These are phyloP conservation scores for Mycena leptocephala DNA, from an alignment of 768 basidiomycete species.

Conservation along the genomic window DNA sequence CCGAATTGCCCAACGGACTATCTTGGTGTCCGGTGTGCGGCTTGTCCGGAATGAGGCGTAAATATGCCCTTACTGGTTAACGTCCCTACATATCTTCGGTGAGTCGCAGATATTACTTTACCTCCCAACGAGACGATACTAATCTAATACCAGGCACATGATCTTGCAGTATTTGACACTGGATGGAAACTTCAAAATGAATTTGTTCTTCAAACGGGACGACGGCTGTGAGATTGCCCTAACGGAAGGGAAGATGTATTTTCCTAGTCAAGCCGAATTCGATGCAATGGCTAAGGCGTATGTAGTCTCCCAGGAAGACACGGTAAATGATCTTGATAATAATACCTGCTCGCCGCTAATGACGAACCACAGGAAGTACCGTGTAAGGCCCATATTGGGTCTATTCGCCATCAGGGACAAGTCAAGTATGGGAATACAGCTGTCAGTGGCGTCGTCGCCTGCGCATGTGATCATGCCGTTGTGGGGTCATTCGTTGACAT, in stretches of 20 bases:
- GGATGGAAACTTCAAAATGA: slow-evolving; percentile 25
- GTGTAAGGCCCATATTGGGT: slow-evolving; percentile 6
- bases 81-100: slow-evolving; percentile 17
- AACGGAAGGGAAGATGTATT: slow-evolving; percentile 28
- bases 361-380: slow-evolving; percentile 6
- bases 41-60: slow-evolving; percentile 22
- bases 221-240: slow-evolving; percentile 16
- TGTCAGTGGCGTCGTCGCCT: not conserved
- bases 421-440: slow-evolving; percentile 17
- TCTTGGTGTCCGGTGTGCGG: slow-evolving; percentile 6
- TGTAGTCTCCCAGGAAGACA: slow-evolving; percentile 11
- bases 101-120: not conserved
- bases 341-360: not conserved
- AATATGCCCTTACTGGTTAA: slow-evolving; percentile 17
- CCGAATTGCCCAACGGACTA: slow-evolving; percentile 9
- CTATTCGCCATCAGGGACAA: slow-evolving; percentile 9
- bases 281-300: not conserved
- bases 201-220: slow-evolving; percentile 26
- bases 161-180: not conserved
- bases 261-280: slow-evolving; percentile 15
- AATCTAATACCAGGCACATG: not conserved
- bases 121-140: not conserved
- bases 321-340: not conserved
- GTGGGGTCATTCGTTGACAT: slow-evolving; percentile 24
- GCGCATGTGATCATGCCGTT: slow-evolving; percentile 22